Base-by-base conservation (phyloP, 2,329 filamentous ascomycete species). In the Fusarium papillatum region DNA sequence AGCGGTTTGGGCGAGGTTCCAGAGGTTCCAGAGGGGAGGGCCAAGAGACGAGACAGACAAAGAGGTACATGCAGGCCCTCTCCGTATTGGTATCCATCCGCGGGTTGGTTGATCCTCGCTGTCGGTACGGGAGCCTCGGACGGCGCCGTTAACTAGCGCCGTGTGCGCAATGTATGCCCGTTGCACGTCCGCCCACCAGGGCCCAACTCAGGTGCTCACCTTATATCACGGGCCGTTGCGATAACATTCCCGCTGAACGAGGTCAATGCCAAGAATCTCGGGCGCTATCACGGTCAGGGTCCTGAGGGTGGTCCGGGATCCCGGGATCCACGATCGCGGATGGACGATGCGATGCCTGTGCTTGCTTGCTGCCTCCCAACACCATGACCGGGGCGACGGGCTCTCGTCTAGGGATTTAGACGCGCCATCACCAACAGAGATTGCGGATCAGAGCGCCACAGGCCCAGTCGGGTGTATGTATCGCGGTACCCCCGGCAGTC, bases 211-310 rank as follows among this genome's bases (percentile, higher is more conserved):
- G 39, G 41, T 64, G 46, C 59, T 38, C 55, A 66, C 55, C 39
- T 68, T 64, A 64, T 73, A 65, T 46, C 24, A 36, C 61, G 66
- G 65, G 59, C 61, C 57, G 70, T 71, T 68, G 64, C 66, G 38
- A 59, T 53, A 53, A 53, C 63, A 55, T 59, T 53, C 16, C 59
- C 38, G 29, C 66, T 60, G 41, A 48, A 48, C 60, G 29, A 64
- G 70, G 64, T 53, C 60, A 46, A 50, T 63, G 46, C 62, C 77
- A 76, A 59, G 68, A 64, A 63, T 70, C 73, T 69, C 70, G 70
- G 74, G 70, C 77, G 74, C 77, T 79, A 79, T 65, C 36, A 76
- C 69, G 48, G 66, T 71, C 77, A 79, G 72, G 78, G 76, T 77
- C 69, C 78, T 70, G 67, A 36, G 39, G 59, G 66, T 79, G 69